Evolutionary conservation across 2,329 filamentous ascomycete species (phyloP), one percentile per base, ranked within the genome.

Genomic region (Colletotrichum melonis): DNA sequence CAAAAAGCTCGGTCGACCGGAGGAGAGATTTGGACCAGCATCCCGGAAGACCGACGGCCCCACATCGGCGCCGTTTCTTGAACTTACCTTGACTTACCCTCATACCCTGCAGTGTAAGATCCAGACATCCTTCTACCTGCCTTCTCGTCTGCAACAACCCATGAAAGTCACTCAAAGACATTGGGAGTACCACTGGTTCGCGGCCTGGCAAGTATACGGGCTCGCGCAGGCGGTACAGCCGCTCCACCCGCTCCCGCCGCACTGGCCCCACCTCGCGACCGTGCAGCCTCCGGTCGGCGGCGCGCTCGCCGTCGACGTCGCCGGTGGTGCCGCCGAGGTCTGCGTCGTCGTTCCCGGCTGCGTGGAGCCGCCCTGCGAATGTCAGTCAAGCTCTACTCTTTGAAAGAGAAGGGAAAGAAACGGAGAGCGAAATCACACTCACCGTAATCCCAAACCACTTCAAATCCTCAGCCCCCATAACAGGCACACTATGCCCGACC

Each of bases 401-500:
- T 19, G 9, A 30, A 30, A 14, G 1, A 22, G 19, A n/a, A 6
- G 3, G 19, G 8, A 14, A 9, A 5, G 8, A 32, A 2, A 42
- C 5, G n/a, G 4, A 22, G 3, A 3, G 0, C 5, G 0, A 1
- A 14, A 14, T 11, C 2, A 16, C 0, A 16, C 70, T 19, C 60
- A 71, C 71, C 0, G 58, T 63, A 5, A 78, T 73, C 0, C 76
- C 77, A 32, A 79, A 79, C 76, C 77, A 78, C 69, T 72, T 68
- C 35, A 78, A 38, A 42, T 76, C 77, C 59, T 75, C 80, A 3
- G 79, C 78, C 69, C 79, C 74, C 63, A 81, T 80, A 1, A 77
- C 73, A 19, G 81, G 80, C 9, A 82, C 79, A 63, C 77, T 80
- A 24, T 82, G 81, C 1, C 79, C 79, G 4, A 82, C 78, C 19